These are phyloP conservation scores for Zychaea mexicana DNA, from an alignment of 371 early-diverging fungal species.

Conservation along the genomic window DNA sequence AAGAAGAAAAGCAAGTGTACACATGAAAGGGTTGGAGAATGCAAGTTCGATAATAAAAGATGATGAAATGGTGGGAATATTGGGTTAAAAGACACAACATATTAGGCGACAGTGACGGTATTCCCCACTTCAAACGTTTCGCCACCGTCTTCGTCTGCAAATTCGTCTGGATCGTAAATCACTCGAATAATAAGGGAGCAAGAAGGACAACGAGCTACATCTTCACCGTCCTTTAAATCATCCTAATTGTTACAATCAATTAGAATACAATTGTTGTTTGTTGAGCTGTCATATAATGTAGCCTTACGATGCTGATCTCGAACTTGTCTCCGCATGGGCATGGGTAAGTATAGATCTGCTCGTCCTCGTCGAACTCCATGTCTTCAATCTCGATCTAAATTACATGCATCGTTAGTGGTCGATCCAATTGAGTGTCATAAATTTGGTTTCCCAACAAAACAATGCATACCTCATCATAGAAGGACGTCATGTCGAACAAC, in stretches of 20 bases:
- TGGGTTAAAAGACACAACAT: too few relatives aligned
- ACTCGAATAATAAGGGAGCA: conserved; percentile 94
- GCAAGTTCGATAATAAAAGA: too few relatives aligned
- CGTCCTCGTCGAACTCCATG: conserved; percentile 93
- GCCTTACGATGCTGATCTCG: conserved; percentile 79
- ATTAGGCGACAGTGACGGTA: conserved; percentile 34
- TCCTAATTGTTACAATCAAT: conserved; percentile 52
- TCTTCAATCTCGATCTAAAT: conserved; percentile 91
- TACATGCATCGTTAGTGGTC: neutral
- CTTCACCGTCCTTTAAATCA: conserved; percentile 92
- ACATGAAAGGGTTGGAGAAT: neutral
- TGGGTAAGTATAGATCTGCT: conserved; percentile 90
- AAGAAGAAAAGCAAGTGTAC: conserved; percentile 1
- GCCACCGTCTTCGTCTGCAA: conserved; percentile 43
- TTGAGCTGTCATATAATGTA: too few relatives aligned
- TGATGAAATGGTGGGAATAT: too few relatives aligned
- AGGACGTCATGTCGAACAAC: conserved; percentile 54
- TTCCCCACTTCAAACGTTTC: conserved; percentile 45
- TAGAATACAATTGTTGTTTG: neutral
- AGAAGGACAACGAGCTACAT: conserved; percentile 94
- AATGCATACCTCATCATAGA: conserved; percentile 74
- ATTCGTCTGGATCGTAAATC: conserved; percentile 82
- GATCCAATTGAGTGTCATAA: neutral
- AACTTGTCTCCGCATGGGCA: conserved; percentile 99
- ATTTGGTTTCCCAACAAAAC: too few relatives aligned